Conservation (phyloP, 148 eudicot species). For the Simmondsia chinensis region DNA sequence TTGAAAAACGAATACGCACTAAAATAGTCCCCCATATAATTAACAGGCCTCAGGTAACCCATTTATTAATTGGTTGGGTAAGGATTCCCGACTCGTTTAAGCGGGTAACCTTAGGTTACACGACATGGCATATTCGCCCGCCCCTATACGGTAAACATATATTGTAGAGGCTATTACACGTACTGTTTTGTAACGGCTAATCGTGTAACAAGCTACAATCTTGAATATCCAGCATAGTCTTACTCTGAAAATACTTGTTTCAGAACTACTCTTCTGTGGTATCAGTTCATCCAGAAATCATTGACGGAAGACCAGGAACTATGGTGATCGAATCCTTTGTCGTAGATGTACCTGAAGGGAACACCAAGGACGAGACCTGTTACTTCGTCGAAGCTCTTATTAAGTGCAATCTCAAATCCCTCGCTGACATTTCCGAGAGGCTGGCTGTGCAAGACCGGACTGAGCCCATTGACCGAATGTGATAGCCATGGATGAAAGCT, state of each 20-base stretch:
- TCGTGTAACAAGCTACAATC: too few species aligned
- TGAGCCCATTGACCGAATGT: constrained; percentile 35
- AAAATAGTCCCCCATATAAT: too few species aligned
- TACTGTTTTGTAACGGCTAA: too few species aligned
- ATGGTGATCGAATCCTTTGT: constrained; percentile 60
- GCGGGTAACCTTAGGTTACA: too few species aligned
- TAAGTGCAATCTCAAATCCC: constrained; percentile 67
- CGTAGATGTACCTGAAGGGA: constrained; percentile 61
- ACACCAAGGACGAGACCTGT: constrained; percentile 69
- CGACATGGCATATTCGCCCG: too few species aligned
- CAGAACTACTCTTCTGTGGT: constrained; percentile 67
- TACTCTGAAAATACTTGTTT: neutral
- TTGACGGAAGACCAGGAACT: constrained; percentile 60
- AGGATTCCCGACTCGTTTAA: too few species aligned
- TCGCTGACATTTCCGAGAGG: constrained; percentile 51
- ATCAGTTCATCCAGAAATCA: constrained; percentile 55
- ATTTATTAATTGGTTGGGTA: too few species aligned
- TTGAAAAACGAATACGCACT: too few species aligned
- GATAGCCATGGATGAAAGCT: too few species aligned
- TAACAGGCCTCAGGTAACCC: too few species aligned
- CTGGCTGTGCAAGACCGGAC: constrained; percentile 46
- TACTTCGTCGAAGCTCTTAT: constrained; percentile 59
- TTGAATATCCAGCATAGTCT: neutral
- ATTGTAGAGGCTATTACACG: too few species aligned
- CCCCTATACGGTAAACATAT: too few species aligned